These are phyloP conservation scores for Pezicula carpinea DNA, from an alignment of 2,329 filamentous ascomycete genomes.

Conservation along the genomic window DNA sequence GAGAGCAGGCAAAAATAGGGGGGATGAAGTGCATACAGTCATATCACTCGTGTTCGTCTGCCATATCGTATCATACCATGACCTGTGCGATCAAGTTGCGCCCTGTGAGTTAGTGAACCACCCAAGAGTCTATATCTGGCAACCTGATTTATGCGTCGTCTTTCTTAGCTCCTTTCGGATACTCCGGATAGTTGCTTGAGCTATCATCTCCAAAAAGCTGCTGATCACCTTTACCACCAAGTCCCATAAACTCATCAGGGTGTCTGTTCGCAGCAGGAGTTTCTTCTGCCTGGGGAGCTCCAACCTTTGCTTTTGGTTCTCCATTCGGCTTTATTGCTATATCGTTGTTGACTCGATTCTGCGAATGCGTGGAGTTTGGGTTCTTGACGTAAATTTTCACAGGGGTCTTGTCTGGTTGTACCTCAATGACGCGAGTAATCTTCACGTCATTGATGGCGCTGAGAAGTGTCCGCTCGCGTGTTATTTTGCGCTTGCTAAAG, in stretches of 20 bases:
- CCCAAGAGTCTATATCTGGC: too few relatives aligned
- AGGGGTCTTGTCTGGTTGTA: constrained; percentile 47
- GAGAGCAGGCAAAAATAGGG: background rate
- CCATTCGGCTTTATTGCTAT: constrained; percentile 27
- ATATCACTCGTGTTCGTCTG: background rate
- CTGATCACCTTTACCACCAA: constrained; percentile 85
- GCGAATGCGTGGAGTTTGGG: constrained; percentile 35
- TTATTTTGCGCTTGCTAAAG: constrained; percentile 75
- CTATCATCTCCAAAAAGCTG: constrained; percentile 65
- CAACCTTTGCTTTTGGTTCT: constrained; percentile 16
- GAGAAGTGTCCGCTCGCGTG: constrained; percentile 80
- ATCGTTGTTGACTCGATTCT: constrained; percentile 38
- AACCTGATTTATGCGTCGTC: background rate
- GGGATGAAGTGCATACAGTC: background rate
- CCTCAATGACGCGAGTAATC: constrained; percentile 53
- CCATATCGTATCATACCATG: too few relatives aligned
- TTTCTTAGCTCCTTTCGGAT: constrained; percentile 22
- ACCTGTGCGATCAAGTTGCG: too few relatives aligned
- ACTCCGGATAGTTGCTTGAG: constrained; percentile 43
- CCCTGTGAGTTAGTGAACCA: too few relatives aligned
- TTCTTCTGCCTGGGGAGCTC: constrained; percentile 49
- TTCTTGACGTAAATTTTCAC: constrained; percentile 78
- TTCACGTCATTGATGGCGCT: constrained; percentile 74
- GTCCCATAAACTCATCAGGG: constrained; percentile 72
- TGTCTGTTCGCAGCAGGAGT: constrained; percentile 63